Evolutionary conservation across 1,284 basidiomycete species (phyloP), one percentile per base, ranked within the genome.

Genomic region (Trametes hirsuta): DNA sequence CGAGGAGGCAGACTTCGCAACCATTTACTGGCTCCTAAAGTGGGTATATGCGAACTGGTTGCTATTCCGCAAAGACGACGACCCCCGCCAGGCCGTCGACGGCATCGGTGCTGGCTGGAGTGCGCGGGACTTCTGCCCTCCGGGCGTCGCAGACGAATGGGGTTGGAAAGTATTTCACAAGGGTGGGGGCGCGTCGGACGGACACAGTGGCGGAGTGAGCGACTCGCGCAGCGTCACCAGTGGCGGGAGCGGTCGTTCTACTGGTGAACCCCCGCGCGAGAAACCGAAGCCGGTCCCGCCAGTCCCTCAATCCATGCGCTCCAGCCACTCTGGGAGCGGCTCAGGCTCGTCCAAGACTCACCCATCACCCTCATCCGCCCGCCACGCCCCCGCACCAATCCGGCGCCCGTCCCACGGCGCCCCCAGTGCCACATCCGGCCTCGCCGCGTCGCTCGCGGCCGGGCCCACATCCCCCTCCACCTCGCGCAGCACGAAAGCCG

Each of bases 21-120:
- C 91, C 0, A 84, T 92, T 3, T 94, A 93, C 71, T 94, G 91
- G 91, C 75, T 94, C 52, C 74, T 94, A 53, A 91, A 91, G 66
- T 93, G 84, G 75, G 84, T 92, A 40, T 94, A 94, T 69, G 87
- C 88, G 2, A 90, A 93, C 68, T 89, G 86, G 86, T 73, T 88
- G 4, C 74, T 84, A 30, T 87, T 85, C 75, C 81, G 82, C 53
- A 85, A 88, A 55, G 75, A 86, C 41, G 86, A 88, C 64, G 87
- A 89, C 62, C 84, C 87, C 10, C 78, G 87, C 22, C 72, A 77
- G 24, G 86, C 85, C 14, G 82, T 88, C 37, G 83, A 87, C 62
- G 83, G 84, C 11, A 77, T 86, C 42, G 85, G 83, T 18, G 80
- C 79, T 24, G 84, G 83, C 22, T 88, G 86, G 85, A 87, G 82